Evolutionary conservation across 208 protist genomes (phyloP), one percentile per base, ranked within the genome.

Genomic region (Leishmania mexicana): DNA sequence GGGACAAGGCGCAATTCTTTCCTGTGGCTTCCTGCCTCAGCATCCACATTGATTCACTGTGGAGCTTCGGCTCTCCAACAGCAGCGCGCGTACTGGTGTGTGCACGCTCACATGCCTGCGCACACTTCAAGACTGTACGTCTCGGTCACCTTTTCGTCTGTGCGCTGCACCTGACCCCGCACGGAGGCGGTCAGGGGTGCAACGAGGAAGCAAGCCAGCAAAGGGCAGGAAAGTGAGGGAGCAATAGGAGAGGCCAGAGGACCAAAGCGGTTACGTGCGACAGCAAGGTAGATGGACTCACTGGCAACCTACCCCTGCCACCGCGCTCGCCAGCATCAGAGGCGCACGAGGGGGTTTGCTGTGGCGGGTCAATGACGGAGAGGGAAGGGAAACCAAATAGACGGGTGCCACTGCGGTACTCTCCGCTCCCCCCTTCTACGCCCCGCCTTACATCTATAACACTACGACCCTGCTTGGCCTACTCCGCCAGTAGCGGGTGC

Each of bases 401-500:
- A 47, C 5, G 15, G 38, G n/a, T 21, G 19, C 13, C 67, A n/a
- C 67, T 15, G 67, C 45, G 19, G 6, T 2, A 4, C 2, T 53
- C 13, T n/a, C 35, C 38, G 31, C 42, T 19, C 15, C 1, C 42
- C 35, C 15, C 1, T 19, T 60, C 49, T n/a, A 45, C 38, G 51
- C 75, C 60, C 0, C 24, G 2, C 5, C 38, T 21, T n/a, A 2
- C 65, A 28, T 45, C 17, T 3, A 21, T 19, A n/a, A 17, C 0
- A 35, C 21, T 1, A 53, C 0, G 21, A 11, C 35, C 1, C 42
- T 13, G 57, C 35, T 45, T 53, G 28, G 28, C 47, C 62, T 57
- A 72, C 51, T 11, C 76, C 31, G 62, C 62, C 76, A 87, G 38
- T 1, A 81, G 73, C 71, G 70, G 57, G 17, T 49, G 40, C 42